Evolutionary conservation across 331 rosid species (phyloP), one percentile per base, ranked within the genome.

Genomic region (Malus hybrid): DNA sequence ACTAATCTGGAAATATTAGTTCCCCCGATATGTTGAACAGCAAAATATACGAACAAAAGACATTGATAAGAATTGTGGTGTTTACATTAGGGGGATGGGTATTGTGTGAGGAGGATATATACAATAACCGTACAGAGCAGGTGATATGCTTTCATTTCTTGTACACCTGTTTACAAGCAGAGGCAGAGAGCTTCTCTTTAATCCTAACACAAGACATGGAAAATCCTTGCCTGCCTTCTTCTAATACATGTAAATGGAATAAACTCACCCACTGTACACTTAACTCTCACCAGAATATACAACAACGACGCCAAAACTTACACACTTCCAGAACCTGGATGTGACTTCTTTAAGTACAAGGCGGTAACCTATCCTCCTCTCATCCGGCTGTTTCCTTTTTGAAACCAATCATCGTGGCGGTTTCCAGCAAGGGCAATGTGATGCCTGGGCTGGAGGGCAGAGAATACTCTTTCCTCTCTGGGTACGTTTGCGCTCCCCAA

Each of bases 231-330:
- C 22, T 81, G 70, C 77, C 93, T 61, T 27, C 83, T 72, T 77
- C 83, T 62, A 82, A 73, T 69, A 83, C 91, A 86, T 39, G 83
- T 60, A 78, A 86, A 81, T 65, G 88, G 80, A 89, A 83, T 62
- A 76, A 78, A 86, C 86, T 81, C 96, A 75, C 87, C 77, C 91
- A 87, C 93, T 90, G 85, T 93, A 93, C 96, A 93, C 72, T 85
- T 82, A 54, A 80, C 81, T 79, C 87, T 84, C 87, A 83, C 67
- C 79, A 54, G 86, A 89, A 91, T 86, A 81, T 90, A 89, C 96
- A 88, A 83, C 87, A 83, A 72, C 50, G 90, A 62, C 36, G 68
- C 73, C 90, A 89, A 89, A 81, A 86, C 86, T 71, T 73, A 76
- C 81, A 34, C 82, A 76, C 81, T 31, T 75, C 75, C 71, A 81